Conservation (phyloP, 116 monocot species). For the Dioscorea cayenensis region DNA sequence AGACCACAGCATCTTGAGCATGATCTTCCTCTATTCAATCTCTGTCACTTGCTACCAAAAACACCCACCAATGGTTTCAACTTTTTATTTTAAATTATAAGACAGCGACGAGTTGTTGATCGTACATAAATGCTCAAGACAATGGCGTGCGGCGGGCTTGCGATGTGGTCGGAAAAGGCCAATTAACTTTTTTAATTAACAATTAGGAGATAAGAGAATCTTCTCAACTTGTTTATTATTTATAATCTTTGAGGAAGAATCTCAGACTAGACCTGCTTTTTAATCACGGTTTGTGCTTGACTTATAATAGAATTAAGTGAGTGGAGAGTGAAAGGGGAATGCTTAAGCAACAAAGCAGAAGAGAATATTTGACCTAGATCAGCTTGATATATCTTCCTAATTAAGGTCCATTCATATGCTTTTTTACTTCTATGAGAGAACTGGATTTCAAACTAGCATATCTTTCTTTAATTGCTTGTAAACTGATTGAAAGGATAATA, state of each 20-base stretch:
- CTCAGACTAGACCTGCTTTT: neutral
- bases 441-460: neutral
- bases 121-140: neutral
- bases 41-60: constrained; percentile 3
- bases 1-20: neutral
- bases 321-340: neutral
- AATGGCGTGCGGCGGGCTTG: constrained; percentile 1
- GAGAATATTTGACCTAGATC: neutral
- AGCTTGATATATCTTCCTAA: neutral
- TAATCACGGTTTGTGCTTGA: neutral
- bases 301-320: neutral
- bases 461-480: neutral
- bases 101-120: constrained; percentile 2
- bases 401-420: neutral
- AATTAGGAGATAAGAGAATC: constrained; percentile 9
- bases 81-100: neutral
- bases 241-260: constrained; percentile 1
- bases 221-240: constrained; percentile 2
- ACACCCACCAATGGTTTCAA: neutral
- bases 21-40: neutral
- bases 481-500: neutral
- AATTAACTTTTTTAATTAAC: constrained; percentile 2
- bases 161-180: neutral
- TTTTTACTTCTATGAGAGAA: neutral
- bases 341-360: neutral